Conservation (phyloP, 495 filamentous ascomycete species). For the Hypoxylon fragiforme region DNA sequence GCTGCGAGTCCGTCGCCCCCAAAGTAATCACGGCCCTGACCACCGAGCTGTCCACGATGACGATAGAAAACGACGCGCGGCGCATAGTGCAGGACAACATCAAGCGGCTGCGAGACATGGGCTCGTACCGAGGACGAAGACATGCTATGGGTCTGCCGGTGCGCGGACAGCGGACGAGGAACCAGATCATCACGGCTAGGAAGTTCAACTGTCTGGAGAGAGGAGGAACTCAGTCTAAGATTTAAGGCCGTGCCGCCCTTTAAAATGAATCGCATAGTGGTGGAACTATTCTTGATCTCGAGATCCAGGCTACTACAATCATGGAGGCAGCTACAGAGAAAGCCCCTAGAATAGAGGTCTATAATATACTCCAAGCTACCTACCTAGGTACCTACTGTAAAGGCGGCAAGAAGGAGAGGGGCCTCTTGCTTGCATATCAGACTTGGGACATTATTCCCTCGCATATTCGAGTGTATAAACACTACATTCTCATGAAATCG, state of each 20-base stretch:
- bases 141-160: conserved; percentile 90
- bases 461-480: conserved; percentile 27
- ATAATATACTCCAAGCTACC: too few species aligned
- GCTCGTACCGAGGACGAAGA: conserved; percentile 82
- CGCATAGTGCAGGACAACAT: conserved; percentile 82
- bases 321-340: neutral
- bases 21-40: conserved; percentile 77
- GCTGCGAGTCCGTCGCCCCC: conserved; percentile 68
- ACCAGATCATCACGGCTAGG: conserved; percentile 75
- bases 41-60: conserved; percentile 87
- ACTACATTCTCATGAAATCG: too few species aligned
- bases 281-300: too few species aligned
- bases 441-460: conserved; percentile 11
- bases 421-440: conserved; percentile 4
- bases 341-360: conserved; percentile 8
- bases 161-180: conserved; percentile 83
- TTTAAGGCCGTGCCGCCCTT: too few species aligned
- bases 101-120: conserved; percentile 83
- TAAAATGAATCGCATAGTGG: too few species aligned
- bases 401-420: neutral
- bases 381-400: neutral
- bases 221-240: conserved; percentile 55
- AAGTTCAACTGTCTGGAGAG: conserved; percentile 77
- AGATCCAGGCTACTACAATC: neutral
- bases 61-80: conserved; percentile 86